Percentiles rank a stretch among this genome's conserved stretches.
Evolutionary conservation across 2,329 filamentous ascomycete species (phyloP).

Genomic region (Alternaria atra): DNA sequence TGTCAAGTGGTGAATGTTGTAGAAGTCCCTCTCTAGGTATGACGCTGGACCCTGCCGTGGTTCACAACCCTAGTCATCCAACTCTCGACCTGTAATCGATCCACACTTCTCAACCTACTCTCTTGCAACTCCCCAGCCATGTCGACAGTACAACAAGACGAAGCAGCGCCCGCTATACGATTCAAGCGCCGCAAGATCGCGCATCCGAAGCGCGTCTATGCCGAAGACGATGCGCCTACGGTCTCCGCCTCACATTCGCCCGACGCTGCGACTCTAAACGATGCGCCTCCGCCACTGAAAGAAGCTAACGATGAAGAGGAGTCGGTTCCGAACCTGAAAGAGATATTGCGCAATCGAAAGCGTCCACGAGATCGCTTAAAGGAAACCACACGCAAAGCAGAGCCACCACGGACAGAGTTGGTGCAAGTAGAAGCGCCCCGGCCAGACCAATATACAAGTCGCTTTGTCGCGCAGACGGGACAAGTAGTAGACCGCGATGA

Average conservation of each 20-base stretch:
- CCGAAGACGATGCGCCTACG: slow-evolving; percentile 21
- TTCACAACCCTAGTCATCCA: slow-evolving; percentile 11
- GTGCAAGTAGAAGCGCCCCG: slow-evolving; percentile 30
- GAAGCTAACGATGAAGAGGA: slow-evolving; percentile 28
- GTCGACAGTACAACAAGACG: slow-evolving; percentile 24
- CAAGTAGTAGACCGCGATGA: slow-evolving; percentile 70
- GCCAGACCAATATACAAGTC: slow-evolving; percentile 43
- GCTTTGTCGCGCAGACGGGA: slow-evolving; percentile 78
- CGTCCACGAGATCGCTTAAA: slow-evolving; percentile 36
- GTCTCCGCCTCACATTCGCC: slow-evolving; percentile 10
- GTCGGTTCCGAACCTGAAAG: slow-evolving; percentile 35
- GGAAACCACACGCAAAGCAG: slow-evolving; percentile 31
- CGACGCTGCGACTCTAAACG: slow-evolving; percentile 11
- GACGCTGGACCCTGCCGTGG: slow-evolving; percentile 7
- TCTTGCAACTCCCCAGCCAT: slow-evolving; percentile 17
- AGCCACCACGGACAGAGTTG: slow-evolving; percentile 25
- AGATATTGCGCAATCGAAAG: slow-evolving; percentile 45
- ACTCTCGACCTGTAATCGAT: not conserved
- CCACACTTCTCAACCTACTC: slow-evolving; percentile 5
- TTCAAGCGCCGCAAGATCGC: slow-evolving; percentile 47
- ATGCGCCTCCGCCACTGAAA: slow-evolving; percentile 19
- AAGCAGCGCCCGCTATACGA: slow-evolving; percentile 27
- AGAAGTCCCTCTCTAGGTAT: not conserved
- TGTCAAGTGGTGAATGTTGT: not conserved
- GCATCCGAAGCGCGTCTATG: slow-evolving; percentile 34